Percentiles rank a stretch among this genome's conserved stretches.
These are phyloP conservation scores for Cladosporium phlei DNA, from an alignment of 2,329 filamentous ascomycete genomes.

Conservation along the genomic window DNA sequence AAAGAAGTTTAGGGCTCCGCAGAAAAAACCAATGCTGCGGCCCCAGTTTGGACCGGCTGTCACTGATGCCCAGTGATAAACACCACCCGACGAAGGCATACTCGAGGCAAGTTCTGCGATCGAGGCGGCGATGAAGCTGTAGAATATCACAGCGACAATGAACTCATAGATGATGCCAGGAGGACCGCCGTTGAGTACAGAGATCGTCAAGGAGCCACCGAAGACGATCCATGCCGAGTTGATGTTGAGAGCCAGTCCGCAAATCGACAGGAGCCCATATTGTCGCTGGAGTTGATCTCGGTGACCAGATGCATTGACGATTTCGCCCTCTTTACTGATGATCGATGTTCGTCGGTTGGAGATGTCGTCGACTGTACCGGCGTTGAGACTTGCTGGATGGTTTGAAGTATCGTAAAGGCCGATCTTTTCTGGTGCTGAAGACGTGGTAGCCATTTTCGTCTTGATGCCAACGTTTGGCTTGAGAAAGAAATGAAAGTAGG, in stretches of 20 bases:
- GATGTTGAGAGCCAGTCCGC: conserved; percentile 55
- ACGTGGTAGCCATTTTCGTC: background rate
- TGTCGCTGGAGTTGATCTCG: conserved; percentile 59
- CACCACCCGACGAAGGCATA: conserved; percentile 31
- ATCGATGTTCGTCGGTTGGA: conserved; percentile 20
- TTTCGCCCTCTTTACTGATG: conserved; percentile 34
- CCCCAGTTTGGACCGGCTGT: conserved; percentile 32
- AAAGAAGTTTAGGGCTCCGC: conserved; percentile 46
- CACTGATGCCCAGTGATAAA: conserved; percentile 35
- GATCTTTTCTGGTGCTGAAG: background rate
- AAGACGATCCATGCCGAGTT: conserved; percentile 57
- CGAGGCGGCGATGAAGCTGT: conserved; percentile 33
- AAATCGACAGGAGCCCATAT: conserved; percentile 56
- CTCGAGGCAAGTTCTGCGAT: conserved; percentile 32
- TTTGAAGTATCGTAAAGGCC: background rate
- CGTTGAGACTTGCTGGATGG: background rate
- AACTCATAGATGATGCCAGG: conserved; percentile 36
- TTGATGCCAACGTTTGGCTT: no score
- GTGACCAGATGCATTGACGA: conserved; percentile 62
- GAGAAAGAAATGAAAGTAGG: no score
- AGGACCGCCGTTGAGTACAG: conserved; percentile 39
- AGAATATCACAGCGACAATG: conserved; percentile 32
- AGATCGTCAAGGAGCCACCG: conserved; percentile 56
- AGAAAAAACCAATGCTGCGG: conserved; percentile 33
- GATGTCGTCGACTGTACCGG: conserved; percentile 1